phyloP scores from a whole-genome alignment of 148 eudicot species.

The Rhododendron ferrugineum region DNA sequence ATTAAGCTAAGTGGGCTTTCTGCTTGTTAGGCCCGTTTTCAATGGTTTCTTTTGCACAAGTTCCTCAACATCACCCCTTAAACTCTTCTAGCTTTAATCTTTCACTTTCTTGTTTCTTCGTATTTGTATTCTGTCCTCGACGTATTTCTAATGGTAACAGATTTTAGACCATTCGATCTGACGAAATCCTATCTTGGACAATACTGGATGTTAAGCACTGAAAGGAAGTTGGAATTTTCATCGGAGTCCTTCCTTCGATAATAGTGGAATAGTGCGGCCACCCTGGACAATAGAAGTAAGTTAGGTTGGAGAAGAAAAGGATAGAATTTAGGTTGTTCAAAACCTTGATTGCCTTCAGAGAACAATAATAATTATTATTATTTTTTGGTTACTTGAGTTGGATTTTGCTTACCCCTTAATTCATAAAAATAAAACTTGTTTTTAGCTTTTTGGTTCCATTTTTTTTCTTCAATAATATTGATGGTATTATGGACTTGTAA shows the following conservation, averaged over 20 bases:
- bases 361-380: not conserved
- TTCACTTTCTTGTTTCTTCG: not conserved
- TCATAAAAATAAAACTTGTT: not conserved
- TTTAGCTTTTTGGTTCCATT: not conserved
- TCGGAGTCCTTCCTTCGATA: not conserved
- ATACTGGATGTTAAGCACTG: not conserved
- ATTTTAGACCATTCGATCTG: not conserved
- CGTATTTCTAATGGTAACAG: not conserved
- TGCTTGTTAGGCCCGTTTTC: not conserved
- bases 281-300: not conserved
- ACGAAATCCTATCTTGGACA: not conserved
- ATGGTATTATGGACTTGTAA: not conserved
- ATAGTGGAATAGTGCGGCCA: not conserved
- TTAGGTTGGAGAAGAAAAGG: not conserved
- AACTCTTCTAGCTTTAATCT: not conserved
- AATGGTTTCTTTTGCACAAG: not conserved
- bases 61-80: not conserved
- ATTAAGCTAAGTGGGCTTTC: not conserved
- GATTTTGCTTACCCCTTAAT: too few species aligned
- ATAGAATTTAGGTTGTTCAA: not conserved
- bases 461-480: not conserved
- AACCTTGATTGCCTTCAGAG: not conserved
- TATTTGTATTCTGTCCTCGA: not conserved
- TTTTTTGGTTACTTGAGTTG: not conserved
- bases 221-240: not conserved